These are phyloP conservation scores for Dictyostelium capitatum DNA, from an alignment of 78 protist genomes.

Conservation along the genomic window DNA sequence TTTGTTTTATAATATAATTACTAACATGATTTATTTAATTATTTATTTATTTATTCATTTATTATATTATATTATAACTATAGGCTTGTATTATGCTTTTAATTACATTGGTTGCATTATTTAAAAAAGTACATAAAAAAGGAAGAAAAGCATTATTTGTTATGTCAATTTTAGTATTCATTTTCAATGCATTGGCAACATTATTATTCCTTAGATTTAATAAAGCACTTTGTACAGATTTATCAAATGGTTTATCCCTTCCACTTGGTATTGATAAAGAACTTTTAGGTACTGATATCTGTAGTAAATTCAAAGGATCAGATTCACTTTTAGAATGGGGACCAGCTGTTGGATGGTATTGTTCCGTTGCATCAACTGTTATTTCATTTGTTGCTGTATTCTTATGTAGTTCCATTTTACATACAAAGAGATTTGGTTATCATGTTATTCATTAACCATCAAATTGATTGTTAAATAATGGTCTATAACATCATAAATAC, in stretches of 20 bases:
- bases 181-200: slow-evolving; percentile 22
- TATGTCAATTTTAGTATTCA: slow-evolving; percentile 13
- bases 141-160: slow-evolving; percentile 33
- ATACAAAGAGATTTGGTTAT: slow-evolving; percentile 45
- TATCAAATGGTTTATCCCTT: background rate
- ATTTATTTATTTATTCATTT: too few species aligned
- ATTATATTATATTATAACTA: background rate
- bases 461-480: too few species aligned
- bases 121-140: slow-evolving; percentile 19
- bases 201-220: slow-evolving; percentile 55
- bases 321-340: slow-evolving; percentile 9
- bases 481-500: too few species aligned
- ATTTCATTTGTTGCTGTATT: background rate
- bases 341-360: slow-evolving; percentile 56
- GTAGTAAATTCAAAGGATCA: slow-evolving; percentile 35
- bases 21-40: too few species aligned
- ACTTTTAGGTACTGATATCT: background rate
- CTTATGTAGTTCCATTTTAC: background rate
- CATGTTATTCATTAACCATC: slow-evolving; percentile 9
- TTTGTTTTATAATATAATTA: background rate
- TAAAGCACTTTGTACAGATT: slow-evolving; percentile 51
- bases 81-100: slow-evolving; percentile 30
- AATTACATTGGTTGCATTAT: slow-evolving; percentile 11
- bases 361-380: slow-evolving; percentile 5
- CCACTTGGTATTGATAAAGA: background rate